Percentiles rank a stretch among this genome's conserved stretches.
phyloP scores from a whole-genome alignment of 1,284 basidiomycete species.

The Vanrija sp. region DNA sequence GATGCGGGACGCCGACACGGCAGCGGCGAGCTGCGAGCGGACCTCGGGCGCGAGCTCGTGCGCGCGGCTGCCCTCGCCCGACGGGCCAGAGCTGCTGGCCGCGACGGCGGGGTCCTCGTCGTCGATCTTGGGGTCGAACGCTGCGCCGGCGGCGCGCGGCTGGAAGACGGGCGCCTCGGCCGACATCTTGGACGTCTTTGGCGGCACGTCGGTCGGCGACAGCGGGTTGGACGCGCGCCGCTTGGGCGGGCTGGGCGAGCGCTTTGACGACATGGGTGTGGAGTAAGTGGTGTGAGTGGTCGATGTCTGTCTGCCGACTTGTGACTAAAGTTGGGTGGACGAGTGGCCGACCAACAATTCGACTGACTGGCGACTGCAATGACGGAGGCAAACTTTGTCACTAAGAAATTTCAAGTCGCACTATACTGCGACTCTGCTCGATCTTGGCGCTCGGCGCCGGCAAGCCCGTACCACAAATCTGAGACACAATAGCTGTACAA shows the following conservation, averaged over 20 bases:
- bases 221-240: constrained; percentile 25
- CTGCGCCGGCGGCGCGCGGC: constrained; percentile 10
- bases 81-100: constrained; percentile 5
- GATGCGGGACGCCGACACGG: constrained; percentile 28
- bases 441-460: too few relatives aligned
- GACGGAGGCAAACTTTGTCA: too few relatives aligned
- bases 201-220: constrained; percentile 6
- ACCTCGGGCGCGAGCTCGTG: constrained; percentile 12
- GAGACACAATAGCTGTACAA: not conserved
- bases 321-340: not conserved
- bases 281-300: not conserved
- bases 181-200: constrained; percentile 42
- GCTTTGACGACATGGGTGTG: constrained; percentile 10
- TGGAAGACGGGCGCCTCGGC: constrained; percentile 41
- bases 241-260: constrained; percentile 23
- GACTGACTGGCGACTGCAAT: too few relatives aligned
- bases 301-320: constrained; percentile 4
- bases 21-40: constrained; percentile 17
- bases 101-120: constrained; percentile 14
- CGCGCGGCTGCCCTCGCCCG: constrained; percentile 2
- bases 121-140: constrained; percentile 3
- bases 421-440: too few relatives aligned
- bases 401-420: too few relatives aligned
- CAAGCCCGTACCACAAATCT: too few relatives aligned
- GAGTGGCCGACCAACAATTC: too few relatives aligned